Evolutionary conservation across 169 alveolate species (phyloP), one percentile per base, ranked within the genome.

Genomic region (Babesia bigemina): DNA sequence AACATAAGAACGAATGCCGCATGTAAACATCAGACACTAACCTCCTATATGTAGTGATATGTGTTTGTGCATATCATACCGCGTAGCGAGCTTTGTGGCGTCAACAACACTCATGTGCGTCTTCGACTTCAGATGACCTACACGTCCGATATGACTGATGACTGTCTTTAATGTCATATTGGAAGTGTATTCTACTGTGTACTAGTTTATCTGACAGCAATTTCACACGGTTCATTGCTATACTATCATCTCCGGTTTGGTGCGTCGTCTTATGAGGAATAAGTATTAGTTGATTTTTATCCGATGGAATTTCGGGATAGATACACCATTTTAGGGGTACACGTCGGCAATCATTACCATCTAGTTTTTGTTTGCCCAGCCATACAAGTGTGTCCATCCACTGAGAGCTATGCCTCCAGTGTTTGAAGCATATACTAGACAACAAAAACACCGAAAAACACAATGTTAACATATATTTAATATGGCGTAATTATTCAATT

Each of bases 1-100:
- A 16, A 21, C 26, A 57, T 29, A 24, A 42, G 26, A 26, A 24
- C 10, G 3, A 4, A 8, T 19, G 3, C 44, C 8, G 42, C 39
- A 33, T 2, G n/a, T 10, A 57, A 57, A 21, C 6, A 21, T 4
- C 21, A n/a, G 24, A 56, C 59, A 52, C 75, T 53, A 21, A 66
- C 75, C 75, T 66, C 75, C 75, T 24, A 42, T 12, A 49, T 66
- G 26, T 11, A 66, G 49, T 8, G 63, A 36, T 14, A 66, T 17
- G 26, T 66, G 47, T 14, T 13, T 16, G 36, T 66, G 52, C 47
- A 44, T 52, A n/a, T 66, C 49, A 26, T 66, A 48, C 47, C 6
- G 53, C 0, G 63, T 2, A 22, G 62, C 22, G 33, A 66, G 19
- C 63, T 53, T 66, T 14, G 16, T 13, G 6, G 53, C 63, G 48